Evolutionary conservation across 2,329 filamentous ascomycete species (phyloP), one percentile per base, ranked within the genome.

Genomic region (Paraphoma chrysanthemicola): DNA sequence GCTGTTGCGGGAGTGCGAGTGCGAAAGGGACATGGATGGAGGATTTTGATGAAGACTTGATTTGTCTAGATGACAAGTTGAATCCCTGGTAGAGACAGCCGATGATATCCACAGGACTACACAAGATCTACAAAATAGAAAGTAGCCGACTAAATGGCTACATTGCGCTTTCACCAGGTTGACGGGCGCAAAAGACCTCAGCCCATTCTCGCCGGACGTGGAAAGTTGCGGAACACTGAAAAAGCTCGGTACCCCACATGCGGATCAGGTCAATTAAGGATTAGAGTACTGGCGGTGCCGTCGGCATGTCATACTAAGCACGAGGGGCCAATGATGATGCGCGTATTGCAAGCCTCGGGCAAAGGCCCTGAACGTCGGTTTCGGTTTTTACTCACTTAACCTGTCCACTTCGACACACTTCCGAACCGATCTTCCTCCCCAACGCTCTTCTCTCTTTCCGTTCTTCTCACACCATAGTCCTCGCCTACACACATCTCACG

Each of bases 311-410:
- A 14, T 23, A 36, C 33, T 36, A 36, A 36, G 33, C 33, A 10
- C 33, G 14, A 14, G 33, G 9, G 46, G 17, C 70, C 70, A 73
- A 73, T 73, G 53, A 68, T 33, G 44, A 48, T 23, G 31, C 33
- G 17, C 46, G 18, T 44, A 72, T 68, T 73, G 63, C 28, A 51
- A 51, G 48, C 48, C 48, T 41, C 33, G 33, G 33, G 14, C 33
- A 36, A 36, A 14, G 33, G 33, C 23, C 33, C 33, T 36, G 14
- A 36, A 14, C 33, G 14, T 36, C 33, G 33, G 10, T 36, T 36
- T 36, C 33, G 33, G 33, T 36, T 36, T 36, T 36, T 36, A 14
- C 33, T 36, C 33, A 36, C 14, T 36, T 36, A 36, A 36, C 9
- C 61, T 65, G 58, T 64, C 62, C 39, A 65, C 53, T 54, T 48